These are phyloP conservation scores for Cocos nucifera DNA, from an alignment of 176 grass and related monocot species.

Conservation along the genomic window DNA sequence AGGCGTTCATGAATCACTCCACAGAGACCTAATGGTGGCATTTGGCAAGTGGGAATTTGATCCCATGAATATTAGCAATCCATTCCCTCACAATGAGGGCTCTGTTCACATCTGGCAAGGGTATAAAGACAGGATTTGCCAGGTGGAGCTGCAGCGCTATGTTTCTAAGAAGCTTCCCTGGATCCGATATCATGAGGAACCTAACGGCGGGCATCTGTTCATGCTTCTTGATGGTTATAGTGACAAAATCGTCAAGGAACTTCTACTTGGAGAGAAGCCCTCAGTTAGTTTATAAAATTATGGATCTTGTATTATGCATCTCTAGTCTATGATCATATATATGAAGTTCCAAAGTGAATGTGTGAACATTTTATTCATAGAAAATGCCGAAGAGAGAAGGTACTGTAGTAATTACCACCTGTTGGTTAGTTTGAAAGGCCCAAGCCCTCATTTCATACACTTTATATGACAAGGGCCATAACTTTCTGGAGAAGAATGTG, in stretches of 20 bases:
- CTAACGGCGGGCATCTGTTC: conserved; percentile 39
- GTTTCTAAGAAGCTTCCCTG: conserved; percentile 8
- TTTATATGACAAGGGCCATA: too few species aligned
- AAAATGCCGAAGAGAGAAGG: too few species aligned
- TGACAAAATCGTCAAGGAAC: conserved; percentile 29
- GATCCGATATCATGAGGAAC: not conserved
- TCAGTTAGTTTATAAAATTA: too few species aligned
- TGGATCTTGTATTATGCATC: too few species aligned
- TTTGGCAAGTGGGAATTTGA: too few species aligned
- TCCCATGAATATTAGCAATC: not conserved
- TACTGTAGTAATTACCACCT: too few species aligned
- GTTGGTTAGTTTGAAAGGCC: too few species aligned
- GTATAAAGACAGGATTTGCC: conserved; percentile 23
- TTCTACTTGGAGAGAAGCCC: conserved; percentile 25
- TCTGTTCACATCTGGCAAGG: conserved; percentile 40
- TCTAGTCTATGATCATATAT: too few species aligned
- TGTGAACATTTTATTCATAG: too few species aligned
- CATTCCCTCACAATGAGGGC: conserved; percentile 16
- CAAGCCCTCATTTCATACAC: too few species aligned
- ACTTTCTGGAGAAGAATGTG: too few species aligned
- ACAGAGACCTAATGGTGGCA: conserved; percentile 38
- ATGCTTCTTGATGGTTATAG: conserved; percentile 1
- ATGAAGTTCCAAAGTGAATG: too few species aligned
- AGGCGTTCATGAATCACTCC: conserved; percentile 40
- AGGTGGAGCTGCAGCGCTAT: conserved; percentile 44